A percentile compares a stretch with the other conserved stretches of the same genome.
Evolutionary conservation across 495 filamentous ascomycete genomes (phyloP).

Genomic region (Penicilliopsis zonata): DNA sequence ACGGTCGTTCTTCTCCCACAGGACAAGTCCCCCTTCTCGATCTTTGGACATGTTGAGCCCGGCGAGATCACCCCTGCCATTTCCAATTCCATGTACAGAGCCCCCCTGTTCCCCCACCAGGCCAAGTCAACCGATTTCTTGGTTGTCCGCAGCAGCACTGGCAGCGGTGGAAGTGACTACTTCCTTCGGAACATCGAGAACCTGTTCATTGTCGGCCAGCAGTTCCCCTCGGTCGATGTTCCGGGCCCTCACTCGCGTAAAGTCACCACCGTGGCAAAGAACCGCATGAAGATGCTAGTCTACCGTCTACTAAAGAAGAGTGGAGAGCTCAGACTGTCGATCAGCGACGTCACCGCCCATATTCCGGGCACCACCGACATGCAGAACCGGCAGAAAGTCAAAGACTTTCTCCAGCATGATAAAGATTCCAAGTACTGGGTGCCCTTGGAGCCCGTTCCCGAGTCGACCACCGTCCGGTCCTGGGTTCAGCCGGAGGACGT

Average conservation of each 20-base stretch:
- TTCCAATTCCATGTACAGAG: slow-evolving; percentile 90
- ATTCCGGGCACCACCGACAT: slow-evolving; percentile 85
- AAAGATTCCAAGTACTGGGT: slow-evolving; percentile 79
- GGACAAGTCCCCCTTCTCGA: slow-evolving; percentile 88
- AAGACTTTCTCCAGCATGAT: slow-evolving; percentile 85
- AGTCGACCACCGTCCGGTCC: slow-evolving; percentile 60
- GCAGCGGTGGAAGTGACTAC: slow-evolving; percentile 59
- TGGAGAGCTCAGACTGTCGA: slow-evolving; percentile 50
- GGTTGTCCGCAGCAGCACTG: slow-evolving; percentile 67
- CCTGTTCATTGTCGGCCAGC: slow-evolving; percentile 79
- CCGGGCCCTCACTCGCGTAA: slow-evolving; percentile 87
- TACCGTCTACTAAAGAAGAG: slow-evolving; percentile 74
- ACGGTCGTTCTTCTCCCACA: slow-evolving; percentile 75
- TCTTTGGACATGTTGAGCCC: slow-evolving; percentile 85
- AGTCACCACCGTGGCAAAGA: slow-evolving; percentile 89
- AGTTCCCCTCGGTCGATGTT: slow-evolving; percentile 81
- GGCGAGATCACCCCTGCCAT: slow-evolving; percentile 82
- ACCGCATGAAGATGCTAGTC: slow-evolving; percentile 88
- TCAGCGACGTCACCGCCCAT: slow-evolving; percentile 74
- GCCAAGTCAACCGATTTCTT: slow-evolving; percentile 74
- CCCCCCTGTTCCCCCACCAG: slow-evolving; percentile 82
- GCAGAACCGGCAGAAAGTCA: slow-evolving; percentile 90
- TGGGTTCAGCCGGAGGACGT: slow-evolving; percentile 95
- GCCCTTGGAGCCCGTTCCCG: slow-evolving; percentile 63
- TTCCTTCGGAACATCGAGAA: slow-evolving; percentile 81